Conservation (phyloP, 345 rosid species). For the Psidium friedrichsthalianum region DNA sequence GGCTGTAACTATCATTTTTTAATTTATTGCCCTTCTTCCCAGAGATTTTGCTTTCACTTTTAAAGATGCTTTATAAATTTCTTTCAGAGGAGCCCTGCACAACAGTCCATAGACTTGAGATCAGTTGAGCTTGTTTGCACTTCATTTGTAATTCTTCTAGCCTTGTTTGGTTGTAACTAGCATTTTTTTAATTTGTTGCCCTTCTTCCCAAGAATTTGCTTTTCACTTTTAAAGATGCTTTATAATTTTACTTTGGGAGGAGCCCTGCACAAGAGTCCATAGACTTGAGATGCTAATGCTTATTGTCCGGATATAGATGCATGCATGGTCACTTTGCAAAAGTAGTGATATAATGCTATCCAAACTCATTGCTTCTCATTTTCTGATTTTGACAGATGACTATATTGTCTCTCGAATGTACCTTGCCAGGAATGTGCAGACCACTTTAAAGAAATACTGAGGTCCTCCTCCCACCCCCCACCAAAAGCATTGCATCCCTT, state of each 20-base stretch:
- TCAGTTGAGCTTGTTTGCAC: neutral
- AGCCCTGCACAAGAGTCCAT: too few species aligned
- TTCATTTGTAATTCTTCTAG: too few species aligned
- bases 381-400: constrained; percentile 51
- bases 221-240: too few species aligned
- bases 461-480: constrained; percentile 16
- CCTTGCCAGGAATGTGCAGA: constrained; percentile 97
- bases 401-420: constrained; percentile 83
- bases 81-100: too few species aligned
- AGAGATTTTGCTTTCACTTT: too few species aligned
- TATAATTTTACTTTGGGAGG: too few species aligned
- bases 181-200: neutral
- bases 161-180: too few species aligned
- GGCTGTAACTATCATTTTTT: too few species aligned
- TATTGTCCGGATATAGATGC: neutral
- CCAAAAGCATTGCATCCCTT: neutral
- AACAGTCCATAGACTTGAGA: neutral
- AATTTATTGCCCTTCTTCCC: too few species aligned
- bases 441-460: constrained; percentile 85
- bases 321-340: neutral
- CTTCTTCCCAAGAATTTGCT: too few species aligned
- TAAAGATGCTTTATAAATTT: too few species aligned
- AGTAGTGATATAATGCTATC: neutral
- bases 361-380: neutral
- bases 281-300: neutral